These are phyloP conservation scores for Scutellaria minor DNA, from an alignment of 257 asterid species.

Conservation along the genomic window DNA sequence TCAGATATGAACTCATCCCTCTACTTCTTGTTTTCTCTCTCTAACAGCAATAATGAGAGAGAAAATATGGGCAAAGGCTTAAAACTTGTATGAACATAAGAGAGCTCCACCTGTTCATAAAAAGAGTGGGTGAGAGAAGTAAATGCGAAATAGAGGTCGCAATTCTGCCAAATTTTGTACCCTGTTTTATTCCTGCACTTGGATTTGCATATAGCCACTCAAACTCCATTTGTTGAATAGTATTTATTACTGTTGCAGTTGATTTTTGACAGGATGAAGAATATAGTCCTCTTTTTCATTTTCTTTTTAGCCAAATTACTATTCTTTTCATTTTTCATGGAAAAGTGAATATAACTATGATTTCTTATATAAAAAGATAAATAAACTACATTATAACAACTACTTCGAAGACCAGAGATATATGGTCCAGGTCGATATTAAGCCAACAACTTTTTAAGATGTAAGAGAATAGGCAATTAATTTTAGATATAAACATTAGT, in stretches of 20 bases:
- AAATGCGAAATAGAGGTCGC: conserved; percentile 10
- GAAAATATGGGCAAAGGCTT: conserved; percentile 1
- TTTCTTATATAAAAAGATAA: too few relatives aligned
- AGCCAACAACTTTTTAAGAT: too few relatives aligned
- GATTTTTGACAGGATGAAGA: conserved; percentile 11
- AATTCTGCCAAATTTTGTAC: conserved; percentile 12
- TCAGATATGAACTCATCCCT: conserved; percentile 72
- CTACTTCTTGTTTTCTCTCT: conserved; percentile 17
- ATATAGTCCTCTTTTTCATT: neutral
- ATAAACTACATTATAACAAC: too few relatives aligned
- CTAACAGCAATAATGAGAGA: conserved; percentile 19
- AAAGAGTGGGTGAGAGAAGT: conserved; percentile 24
- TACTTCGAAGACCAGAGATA: too few relatives aligned
- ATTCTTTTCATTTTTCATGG: too few relatives aligned
- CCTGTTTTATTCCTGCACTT: conserved; percentile 19
- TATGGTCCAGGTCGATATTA: too few relatives aligned
- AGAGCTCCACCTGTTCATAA: neutral
- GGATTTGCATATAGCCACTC: neutral
- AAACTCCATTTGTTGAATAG: neutral
- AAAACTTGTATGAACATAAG: conserved; percentile 1
- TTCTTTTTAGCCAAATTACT: too few relatives aligned
- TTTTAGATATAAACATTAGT: too few relatives aligned
- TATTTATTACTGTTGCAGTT: conserved; percentile 9
- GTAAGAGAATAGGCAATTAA: too few relatives aligned
- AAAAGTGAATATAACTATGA: too few relatives aligned